Evolutionary conservation across 306 rosid genomes (phyloP).

Genomic region (Ceratonia siliqua): DNA sequence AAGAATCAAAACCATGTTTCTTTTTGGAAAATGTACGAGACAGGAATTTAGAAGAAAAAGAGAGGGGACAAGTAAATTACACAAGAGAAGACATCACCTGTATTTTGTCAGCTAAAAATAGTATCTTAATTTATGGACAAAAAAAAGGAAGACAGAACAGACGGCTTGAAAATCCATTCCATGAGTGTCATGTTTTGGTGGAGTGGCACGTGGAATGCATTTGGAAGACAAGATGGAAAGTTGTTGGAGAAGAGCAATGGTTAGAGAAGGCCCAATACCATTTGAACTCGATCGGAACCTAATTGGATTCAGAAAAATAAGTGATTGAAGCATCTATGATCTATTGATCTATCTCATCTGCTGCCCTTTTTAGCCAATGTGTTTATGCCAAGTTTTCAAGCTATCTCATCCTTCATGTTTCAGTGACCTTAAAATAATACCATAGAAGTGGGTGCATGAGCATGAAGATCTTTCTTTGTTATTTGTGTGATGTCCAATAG

Average conservation of each 20-base stretch:
- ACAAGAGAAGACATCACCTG: slow-evolving; percentile 5
- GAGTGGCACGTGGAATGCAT: slow-evolving; percentile 79
- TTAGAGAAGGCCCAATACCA: slow-evolving; percentile 33
- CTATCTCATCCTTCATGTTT: background rate
- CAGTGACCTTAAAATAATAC: slow-evolving; percentile 29
- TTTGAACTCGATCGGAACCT: slow-evolving; percentile 11
- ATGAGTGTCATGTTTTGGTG: slow-evolving; percentile 41
- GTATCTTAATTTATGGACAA: background rate
- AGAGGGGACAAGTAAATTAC: slow-evolving; percentile 30
- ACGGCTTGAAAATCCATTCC: slow-evolving; percentile 21
- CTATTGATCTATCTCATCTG: too few relatives aligned
- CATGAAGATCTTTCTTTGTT: slow-evolving; percentile 23
- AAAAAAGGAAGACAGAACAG: slow-evolving; percentile 11
- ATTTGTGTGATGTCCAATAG: slow-evolving; percentile 41
- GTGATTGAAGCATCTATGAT: background rate
- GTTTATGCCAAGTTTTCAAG: slow-evolving; percentile 22
- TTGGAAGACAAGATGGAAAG: slow-evolving; percentile 49
- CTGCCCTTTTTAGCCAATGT: slow-evolving; percentile 2
- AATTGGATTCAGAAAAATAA: slow-evolving; percentile 6
- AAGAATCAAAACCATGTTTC: slow-evolving; percentile 22
- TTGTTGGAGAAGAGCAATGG: slow-evolving; percentile 37
- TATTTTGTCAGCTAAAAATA: slow-evolving; percentile 16
- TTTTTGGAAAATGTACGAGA: slow-evolving; percentile 21
- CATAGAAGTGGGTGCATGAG: slow-evolving; percentile 37
- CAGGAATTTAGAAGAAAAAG: slow-evolving; percentile 33